Evolutionary conservation across 2,329 filamentous ascomycete genomes (phyloP).

Genomic region (Arthrobotrys sinensis): DNA sequence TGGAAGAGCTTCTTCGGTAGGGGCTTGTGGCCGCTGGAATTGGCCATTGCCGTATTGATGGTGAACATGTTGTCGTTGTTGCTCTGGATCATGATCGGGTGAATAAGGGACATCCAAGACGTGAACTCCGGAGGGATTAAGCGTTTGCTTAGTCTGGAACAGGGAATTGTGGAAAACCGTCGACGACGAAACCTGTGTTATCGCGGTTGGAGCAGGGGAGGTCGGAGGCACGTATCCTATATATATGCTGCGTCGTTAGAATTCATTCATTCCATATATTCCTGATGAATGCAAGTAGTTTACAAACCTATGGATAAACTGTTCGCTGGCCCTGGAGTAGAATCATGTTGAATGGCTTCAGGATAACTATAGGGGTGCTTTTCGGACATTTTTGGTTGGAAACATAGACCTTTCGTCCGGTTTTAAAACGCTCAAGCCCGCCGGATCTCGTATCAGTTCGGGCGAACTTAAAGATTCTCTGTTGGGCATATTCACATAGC

Average conservation of each 20-base stretch:
- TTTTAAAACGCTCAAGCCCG: too few species aligned
- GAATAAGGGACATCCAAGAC: constrained; percentile 20
- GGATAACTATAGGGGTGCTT: constrained; percentile 14
- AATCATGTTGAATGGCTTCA: neutral
- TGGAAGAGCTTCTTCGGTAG: constrained; percentile 17
- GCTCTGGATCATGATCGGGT: constrained; percentile 18
- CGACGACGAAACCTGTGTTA: constrained; percentile 8
- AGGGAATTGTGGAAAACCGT: constrained; percentile 26
- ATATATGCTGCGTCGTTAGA: neutral
- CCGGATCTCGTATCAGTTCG: too few species aligned
- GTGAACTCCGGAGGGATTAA: constrained; percentile 18
- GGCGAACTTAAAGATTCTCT: too few species aligned
- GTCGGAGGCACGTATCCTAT: constrained; percentile 3
- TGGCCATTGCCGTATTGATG: constrained; percentile 14
- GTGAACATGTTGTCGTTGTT: constrained; percentile 17
- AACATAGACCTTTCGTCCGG: neutral
- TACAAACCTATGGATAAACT: constrained; percentile 10
- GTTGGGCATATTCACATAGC: too few species aligned
- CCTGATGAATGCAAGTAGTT: neutral
- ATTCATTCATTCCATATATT: neutral
- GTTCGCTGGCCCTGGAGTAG: neutral
- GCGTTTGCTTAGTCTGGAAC: constrained; percentile 25
- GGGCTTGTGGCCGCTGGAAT: constrained; percentile 13
- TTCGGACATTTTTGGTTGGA: neutral
- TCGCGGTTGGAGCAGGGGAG: neutral